These are phyloP conservation scores for Mycena floridula DNA, from an alignment of 768 basidiomycete genomes.

Conservation along the genomic window DNA sequence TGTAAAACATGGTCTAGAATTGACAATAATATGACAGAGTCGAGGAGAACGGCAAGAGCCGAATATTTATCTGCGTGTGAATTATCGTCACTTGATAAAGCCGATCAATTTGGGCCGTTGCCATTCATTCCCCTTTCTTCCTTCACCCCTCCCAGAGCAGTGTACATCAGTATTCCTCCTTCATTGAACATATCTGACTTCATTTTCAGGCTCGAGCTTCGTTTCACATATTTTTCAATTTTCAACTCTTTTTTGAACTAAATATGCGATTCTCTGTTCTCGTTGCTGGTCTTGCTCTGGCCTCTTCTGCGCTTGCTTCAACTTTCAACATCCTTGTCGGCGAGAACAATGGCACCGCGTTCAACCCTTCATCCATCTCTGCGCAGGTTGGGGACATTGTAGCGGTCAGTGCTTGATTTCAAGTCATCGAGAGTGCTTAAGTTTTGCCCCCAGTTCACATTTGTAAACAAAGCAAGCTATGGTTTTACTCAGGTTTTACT, in stretches of 20 bases:
- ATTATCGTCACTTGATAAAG: no score
- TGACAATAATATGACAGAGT: no score
- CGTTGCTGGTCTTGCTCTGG: constrained; percentile 20
- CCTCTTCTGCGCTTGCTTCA: constrained; percentile 22
- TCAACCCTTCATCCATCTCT: constrained; percentile 21
- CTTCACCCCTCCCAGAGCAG: constrained; percentile 22
- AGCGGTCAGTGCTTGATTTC: no score
- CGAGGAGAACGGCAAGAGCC: no score
- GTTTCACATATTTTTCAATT: constrained; percentile 10
- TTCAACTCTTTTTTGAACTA: constrained; percentile 5
- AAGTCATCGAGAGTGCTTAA: no score
- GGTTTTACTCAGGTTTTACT: no score
- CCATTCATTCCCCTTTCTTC: constrained; percentile 7
- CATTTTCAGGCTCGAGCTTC: constrained; percentile 16
- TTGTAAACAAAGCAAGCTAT: background rate
- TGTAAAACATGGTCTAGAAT: no score
- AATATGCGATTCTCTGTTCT: constrained; percentile 14
- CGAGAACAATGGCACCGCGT: constrained; percentile 17
- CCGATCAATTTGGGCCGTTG: constrained; percentile 6
- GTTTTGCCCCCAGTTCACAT: no score
- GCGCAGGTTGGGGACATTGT: constrained; percentile 33
- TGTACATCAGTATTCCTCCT: constrained; percentile 16
- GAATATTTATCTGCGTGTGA: no score
- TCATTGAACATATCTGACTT: constrained; percentile 6
- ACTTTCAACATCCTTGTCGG: constrained; percentile 29